Evolutionary conservation across 441 rosid species (phyloP).

Genomic region (Corymbia citriodora): DNA sequence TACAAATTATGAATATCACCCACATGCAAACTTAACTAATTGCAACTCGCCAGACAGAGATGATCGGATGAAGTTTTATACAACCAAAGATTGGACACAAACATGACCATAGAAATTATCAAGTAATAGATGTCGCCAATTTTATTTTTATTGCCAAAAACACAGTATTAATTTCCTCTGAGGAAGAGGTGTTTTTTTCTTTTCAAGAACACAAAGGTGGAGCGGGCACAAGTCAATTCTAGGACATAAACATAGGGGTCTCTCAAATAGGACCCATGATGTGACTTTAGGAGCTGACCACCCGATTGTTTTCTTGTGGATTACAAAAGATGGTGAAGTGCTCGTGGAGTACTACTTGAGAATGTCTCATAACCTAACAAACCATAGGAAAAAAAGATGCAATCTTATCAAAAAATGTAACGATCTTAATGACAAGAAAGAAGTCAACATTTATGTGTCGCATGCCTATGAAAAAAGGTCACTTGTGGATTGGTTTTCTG

Average conservation of each 20-base stretch:
- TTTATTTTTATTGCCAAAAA: neutral
- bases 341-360: neutral
- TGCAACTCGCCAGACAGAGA: fast-evolving
- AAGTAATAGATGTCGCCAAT: neutral
- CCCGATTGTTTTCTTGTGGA: neutral
- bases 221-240: neutral
- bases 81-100: neutral
- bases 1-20: neutral
- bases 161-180: neutral
- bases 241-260: neutral
- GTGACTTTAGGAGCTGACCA: neutral
- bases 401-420: neutral
- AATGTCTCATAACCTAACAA: neutral
- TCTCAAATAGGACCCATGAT: neutral
- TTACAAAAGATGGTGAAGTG: neutral
- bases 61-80: neutral
- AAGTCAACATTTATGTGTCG: neutral
- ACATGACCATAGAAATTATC: neutral
- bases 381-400: neutral
- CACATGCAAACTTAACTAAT: neutral
- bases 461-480: neutral
- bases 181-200: neutral
- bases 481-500: neutral
- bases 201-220: neutral
- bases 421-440: neutral